phyloP scores from a whole-genome alignment of 2,329 filamentous ascomycete genomes.

The Cladosporium sphaerospermum region DNA sequence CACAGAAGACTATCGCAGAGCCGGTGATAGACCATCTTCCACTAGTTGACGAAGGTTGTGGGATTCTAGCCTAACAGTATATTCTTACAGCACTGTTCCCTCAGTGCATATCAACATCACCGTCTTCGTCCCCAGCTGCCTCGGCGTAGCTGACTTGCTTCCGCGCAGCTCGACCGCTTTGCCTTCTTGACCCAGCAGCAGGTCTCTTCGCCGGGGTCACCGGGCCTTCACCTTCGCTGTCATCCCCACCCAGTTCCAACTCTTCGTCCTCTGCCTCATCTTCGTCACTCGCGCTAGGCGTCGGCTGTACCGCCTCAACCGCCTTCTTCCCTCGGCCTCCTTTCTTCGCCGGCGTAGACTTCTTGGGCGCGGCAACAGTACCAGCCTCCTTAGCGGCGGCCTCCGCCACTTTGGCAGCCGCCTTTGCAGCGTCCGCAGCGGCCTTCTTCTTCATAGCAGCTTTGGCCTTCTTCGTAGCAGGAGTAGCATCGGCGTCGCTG shows the following conservation, averaged over 20 bases:
- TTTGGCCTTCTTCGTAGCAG: constrained; percentile 37
- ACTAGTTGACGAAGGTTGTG: too few species aligned
- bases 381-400: constrained; percentile 12
- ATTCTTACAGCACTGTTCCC: too few species aligned
- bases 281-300: constrained; percentile 37
- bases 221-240: constrained; percentile 29
- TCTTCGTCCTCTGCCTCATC: constrained; percentile 27
- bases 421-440: constrained; percentile 20
- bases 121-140: constrained; percentile 14
- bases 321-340: constrained; percentile 12
- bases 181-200: constrained; percentile 10
- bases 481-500: constrained; percentile 30
- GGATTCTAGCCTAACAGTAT: too few species aligned
- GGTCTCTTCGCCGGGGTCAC: constrained; percentile 14
- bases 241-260: constrained; percentile 33
- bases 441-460: constrained; percentile 26
- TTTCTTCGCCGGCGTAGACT: background rate
- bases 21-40: too few species aligned
- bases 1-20: too few species aligned
- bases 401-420: constrained; percentile 16
- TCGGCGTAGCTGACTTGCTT: constrained; percentile 23
- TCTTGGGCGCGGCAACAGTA: constrained; percentile 9
- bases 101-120: constrained; percentile 2
- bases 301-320: constrained; percentile 24
- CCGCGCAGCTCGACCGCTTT: constrained; percentile 15